Evolutionary conservation across 441 rosid genomes (phyloP).

Genomic region (Euphorbia schlechtendalii): DNA sequence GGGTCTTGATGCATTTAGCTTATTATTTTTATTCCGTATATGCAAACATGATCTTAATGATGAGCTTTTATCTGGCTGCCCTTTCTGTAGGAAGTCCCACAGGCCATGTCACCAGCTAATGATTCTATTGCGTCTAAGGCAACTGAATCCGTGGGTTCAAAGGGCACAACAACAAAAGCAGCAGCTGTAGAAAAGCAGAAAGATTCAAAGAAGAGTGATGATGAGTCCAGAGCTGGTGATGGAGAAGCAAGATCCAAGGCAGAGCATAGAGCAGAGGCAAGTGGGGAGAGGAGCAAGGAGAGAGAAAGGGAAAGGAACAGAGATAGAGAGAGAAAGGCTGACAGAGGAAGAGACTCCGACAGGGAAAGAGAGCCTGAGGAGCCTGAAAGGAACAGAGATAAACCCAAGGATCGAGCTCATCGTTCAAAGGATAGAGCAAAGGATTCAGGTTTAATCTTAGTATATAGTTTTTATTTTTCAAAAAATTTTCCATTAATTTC

Average conservation of each 20-base stretch:
- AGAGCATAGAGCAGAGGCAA: slow-evolving; percentile 43
- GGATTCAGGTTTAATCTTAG: not conserved
- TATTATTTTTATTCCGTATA: too few relatives aligned
- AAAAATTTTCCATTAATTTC: too few relatives aligned
- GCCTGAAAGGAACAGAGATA: slow-evolving; percentile 57
- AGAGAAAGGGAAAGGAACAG: slow-evolving; percentile 60
- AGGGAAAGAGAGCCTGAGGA: slow-evolving; percentile 70
- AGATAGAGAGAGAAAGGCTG: slow-evolving; percentile 44
- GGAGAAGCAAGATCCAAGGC: slow-evolving; percentile 46
- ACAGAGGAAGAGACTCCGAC: slow-evolving; percentile 70
- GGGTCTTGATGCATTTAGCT: too few relatives aligned
- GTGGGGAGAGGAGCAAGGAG: slow-evolving; percentile 55
- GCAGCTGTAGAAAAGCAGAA: slow-evolving; percentile 41
- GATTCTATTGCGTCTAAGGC: slow-evolving; percentile 35
- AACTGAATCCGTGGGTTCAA: slow-evolving; percentile 44
- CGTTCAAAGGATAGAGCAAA: slow-evolving; percentile 52
- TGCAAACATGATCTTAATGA: not conserved
- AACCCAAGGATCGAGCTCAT: slow-evolving; percentile 53
- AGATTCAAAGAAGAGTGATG: slow-evolving; percentile 59
- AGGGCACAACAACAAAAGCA: slow-evolving; percentile 37
- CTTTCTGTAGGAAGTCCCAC: slow-evolving; percentile 46
- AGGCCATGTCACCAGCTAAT: slow-evolving; percentile 31
- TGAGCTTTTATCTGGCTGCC: not conserved
- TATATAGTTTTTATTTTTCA: not conserved
- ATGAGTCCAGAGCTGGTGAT: slow-evolving; percentile 45